Conservation (phyloP, 106 monocot species). For the Dendrobium chrysotoxum region DNA sequence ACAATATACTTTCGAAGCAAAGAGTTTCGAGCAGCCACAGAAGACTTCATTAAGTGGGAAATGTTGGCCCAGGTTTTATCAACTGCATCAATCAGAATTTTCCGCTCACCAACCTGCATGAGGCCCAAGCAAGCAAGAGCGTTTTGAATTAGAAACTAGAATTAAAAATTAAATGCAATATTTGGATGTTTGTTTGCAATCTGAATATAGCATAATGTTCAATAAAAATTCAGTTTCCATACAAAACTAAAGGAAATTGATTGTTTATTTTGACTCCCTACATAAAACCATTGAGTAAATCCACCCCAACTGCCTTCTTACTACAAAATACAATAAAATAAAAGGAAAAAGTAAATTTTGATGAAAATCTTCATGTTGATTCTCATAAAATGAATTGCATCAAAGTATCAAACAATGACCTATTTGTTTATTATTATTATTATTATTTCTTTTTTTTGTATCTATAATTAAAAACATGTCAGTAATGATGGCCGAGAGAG, state of each 20-base stretch:
- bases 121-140: slow-evolving; percentile 8
- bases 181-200: neutral
- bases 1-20: slow-evolving; percentile 84
- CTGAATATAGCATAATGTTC: neutral
- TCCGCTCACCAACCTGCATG: slow-evolving; percentile 64
- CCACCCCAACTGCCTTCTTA: neutral
- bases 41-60: slow-evolving; percentile 61
- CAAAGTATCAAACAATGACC: too few species aligned
- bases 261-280: neutral
- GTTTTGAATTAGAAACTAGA: neutral
- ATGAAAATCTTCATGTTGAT: too few species aligned
- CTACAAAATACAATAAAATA: neutral
- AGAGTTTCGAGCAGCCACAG: slow-evolving; percentile 52
- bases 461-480: too few species aligned
- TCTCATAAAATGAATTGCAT: too few species aligned
- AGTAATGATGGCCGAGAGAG: too few species aligned
- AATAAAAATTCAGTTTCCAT: neutral
- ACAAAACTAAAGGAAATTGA: neutral
- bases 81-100: slow-evolving; percentile 43
- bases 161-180: neutral
- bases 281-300: neutral
- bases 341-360: neutral
- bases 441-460: too few species aligned
- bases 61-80: slow-evolving; percentile 59
- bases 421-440: too few species aligned